Evolutionary conservation across 495 filamentous ascomycete genomes (phyloP).

Genomic region (Aspergillus asperescens): DNA sequence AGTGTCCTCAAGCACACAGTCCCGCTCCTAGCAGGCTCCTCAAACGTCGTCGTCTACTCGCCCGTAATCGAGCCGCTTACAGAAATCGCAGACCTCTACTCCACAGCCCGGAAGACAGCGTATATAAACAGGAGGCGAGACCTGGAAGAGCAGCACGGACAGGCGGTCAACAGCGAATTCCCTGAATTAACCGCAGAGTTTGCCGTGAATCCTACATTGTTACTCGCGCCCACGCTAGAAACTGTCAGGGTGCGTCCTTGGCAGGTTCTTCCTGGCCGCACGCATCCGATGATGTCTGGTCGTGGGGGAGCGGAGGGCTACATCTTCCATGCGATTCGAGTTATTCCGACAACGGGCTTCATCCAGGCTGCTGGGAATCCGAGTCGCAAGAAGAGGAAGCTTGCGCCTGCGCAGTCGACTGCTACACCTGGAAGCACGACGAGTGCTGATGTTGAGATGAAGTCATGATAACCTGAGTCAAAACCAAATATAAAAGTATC

Average conservation of each 20-base stretch:
- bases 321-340: slow-evolving; percentile 76
- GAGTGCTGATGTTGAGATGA: slow-evolving; percentile 34
- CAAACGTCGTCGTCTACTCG: slow-evolving; percentile 77
- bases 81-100: slow-evolving; percentile 72
- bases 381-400: slow-evolving; percentile 46
- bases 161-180: slow-evolving; percentile 25
- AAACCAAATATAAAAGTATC: not conserved
- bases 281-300: slow-evolving; percentile 88
- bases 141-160: slow-evolving; percentile 21
- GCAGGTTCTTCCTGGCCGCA: slow-evolving; percentile 89
- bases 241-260: slow-evolving; percentile 66
- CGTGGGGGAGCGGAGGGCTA: slow-evolving; percentile 87
- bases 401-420: slow-evolving; percentile 24
- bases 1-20: slow-evolving; percentile 67
- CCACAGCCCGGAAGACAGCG: slow-evolving; percentile 65
- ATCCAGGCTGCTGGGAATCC: slow-evolving; percentile 81
- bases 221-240: slow-evolving; percentile 77
- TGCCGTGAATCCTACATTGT: slow-evolving; percentile 71
- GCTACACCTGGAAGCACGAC: slow-evolving; percentile 16
- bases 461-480: slow-evolving; percentile 15
- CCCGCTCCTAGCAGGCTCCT: slow-evolving; percentile 76
- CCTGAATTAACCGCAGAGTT: slow-evolving; percentile 62
- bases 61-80: slow-evolving; percentile 72
- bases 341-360: slow-evolving; percentile 68
- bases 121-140: slow-evolving; percentile 50